Conservation (phyloP, 306 rosid species). For the Begonia fuchsioides region DNA sequence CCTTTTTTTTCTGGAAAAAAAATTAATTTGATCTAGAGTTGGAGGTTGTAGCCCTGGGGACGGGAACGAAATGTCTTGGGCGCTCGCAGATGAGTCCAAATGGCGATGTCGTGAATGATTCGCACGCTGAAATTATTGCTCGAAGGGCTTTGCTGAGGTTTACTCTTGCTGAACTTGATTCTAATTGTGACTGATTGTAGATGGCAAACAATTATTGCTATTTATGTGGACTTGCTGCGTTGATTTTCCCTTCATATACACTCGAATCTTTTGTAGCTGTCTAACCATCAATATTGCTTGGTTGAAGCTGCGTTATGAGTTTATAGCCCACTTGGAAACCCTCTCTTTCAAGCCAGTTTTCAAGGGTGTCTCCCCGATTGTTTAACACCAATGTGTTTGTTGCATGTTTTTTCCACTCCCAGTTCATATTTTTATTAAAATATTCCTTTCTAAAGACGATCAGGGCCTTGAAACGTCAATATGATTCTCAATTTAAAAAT, state of each 20-base stretch:
- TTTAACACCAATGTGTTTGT: too few species aligned
- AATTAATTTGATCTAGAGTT: constrained; percentile 21
- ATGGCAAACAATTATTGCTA: not conserved
- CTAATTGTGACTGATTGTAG: not conserved
- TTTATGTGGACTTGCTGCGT: not conserved
- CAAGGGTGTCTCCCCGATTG: too few species aligned
- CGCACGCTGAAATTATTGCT: constrained; percentile 81
- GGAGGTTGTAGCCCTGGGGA: constrained; percentile 70
- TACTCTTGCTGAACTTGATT: not conserved
- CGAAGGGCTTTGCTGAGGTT: constrained; percentile 78
- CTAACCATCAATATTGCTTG: too few species aligned
- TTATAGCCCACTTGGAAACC: too few species aligned
- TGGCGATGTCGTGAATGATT: constrained; percentile 73
- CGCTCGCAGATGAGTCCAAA: constrained; percentile 49
- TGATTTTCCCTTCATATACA: not conserved
- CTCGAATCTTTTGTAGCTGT: not conserved
- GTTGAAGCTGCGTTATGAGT: too few species aligned
- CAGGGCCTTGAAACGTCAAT: too few species aligned
- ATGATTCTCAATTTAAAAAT: too few species aligned
- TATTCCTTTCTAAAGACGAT: too few species aligned
- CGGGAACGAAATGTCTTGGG: constrained; percentile 87
- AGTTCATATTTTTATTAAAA: too few species aligned
- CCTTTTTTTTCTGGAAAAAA: too few species aligned
- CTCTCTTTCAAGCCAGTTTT: too few species aligned
- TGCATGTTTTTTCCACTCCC: too few species aligned